A percentile compares a stretch with the other conserved stretches of the same genome.
Conservation (phyloP, 129 eudicot genomes). For the Pittosporum tobira region DNA sequence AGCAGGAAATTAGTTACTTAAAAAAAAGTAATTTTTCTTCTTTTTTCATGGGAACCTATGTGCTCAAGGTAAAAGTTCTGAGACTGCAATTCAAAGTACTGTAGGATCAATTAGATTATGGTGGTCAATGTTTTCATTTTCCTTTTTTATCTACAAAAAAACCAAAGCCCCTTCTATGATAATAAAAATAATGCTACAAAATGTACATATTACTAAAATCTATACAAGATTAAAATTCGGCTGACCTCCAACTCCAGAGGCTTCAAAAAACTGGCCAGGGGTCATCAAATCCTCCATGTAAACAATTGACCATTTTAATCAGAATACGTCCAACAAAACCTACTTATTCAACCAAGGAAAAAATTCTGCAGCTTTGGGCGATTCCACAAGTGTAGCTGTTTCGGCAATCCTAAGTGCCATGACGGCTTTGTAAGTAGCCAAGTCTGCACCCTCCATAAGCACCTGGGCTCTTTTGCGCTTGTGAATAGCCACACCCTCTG, state of each 20-base stretch:
- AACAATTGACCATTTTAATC: constrained; percentile 16
- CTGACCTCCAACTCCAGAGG: constrained; percentile 27
- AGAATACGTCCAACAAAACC: neutral
- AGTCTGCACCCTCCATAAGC: constrained; percentile 69
- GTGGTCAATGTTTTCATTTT: constrained; percentile 12
- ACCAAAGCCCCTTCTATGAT: constrained; percentile 25
- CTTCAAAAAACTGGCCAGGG: constrained; percentile 25
- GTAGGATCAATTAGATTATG: too few species aligned
- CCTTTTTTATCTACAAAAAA: constrained; percentile 12
- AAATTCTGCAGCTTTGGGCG: constrained; percentile 14
- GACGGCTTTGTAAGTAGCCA: constrained; percentile 56
- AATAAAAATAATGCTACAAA: constrained; percentile 34
- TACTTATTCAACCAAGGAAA: constrained; percentile 19
- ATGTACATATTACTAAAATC: constrained; percentile 64
- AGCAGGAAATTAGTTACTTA: too few species aligned
- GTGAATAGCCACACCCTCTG: constrained; percentile 40
- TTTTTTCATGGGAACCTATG: too few species aligned
- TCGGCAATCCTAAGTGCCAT: constrained; percentile 71
- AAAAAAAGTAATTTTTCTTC: too few species aligned
- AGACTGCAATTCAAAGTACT: too few species aligned
- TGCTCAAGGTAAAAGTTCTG: too few species aligned
- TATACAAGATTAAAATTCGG: constrained; percentile 65
- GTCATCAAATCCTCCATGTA: constrained; percentile 8
- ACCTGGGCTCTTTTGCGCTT: constrained; percentile 70
- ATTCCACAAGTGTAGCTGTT: constrained; percentile 24